Evolutionary conservation across 257 asterid genomes (phyloP), one percentile per base, ranked within the genome.

Genomic region (Anisodus acutangulus): DNA sequence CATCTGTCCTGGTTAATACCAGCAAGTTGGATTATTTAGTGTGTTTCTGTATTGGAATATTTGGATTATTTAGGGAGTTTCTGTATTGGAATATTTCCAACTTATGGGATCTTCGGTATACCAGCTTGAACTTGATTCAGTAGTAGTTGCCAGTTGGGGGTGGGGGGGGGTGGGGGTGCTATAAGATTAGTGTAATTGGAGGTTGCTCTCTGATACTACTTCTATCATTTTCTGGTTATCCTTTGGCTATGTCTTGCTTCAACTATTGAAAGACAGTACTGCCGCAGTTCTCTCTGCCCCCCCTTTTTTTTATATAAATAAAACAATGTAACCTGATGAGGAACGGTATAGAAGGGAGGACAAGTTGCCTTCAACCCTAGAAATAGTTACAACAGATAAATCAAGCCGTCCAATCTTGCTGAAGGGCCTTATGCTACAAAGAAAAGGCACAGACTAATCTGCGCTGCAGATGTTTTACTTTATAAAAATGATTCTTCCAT

Each of bases 51-150:
- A 16, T 72, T 19, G 41, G 41, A 72, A 10, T n/a, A 11, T 45
- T 45, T 47, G 19, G 59, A 45, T 72, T n/a, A 19, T 47, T 72
- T 72, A 19, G 19, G 12, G 80, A 47, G 43, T 72, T 47, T 11
- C 19, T 19, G 59, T 7, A 16, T 72, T 19, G 41, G 60, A 72
- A 10, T n/a, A 11, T 45, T 45, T 47, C 79, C 57, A 71, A 5
- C 41, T 47, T 19, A n/a, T 43, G 37, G 79, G 58, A 43, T 71
- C 37, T 71, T 71, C 0, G 8, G 2, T 10, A 11, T 22, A 72
- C 60, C 41, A 0, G n/a, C 57, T 19, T 74, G 62, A 74, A 74
- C 81, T 74, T 49, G 81, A 76, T 76, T 76, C 47, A 3, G 81
- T 13, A 76, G 47, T 49, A 8, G 62, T 76, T 51, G 3, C 62